phyloP scores from a whole-genome alignment of 2,329 filamentous ascomycete species.

The Pseudogymnoascus destructans region DNA sequence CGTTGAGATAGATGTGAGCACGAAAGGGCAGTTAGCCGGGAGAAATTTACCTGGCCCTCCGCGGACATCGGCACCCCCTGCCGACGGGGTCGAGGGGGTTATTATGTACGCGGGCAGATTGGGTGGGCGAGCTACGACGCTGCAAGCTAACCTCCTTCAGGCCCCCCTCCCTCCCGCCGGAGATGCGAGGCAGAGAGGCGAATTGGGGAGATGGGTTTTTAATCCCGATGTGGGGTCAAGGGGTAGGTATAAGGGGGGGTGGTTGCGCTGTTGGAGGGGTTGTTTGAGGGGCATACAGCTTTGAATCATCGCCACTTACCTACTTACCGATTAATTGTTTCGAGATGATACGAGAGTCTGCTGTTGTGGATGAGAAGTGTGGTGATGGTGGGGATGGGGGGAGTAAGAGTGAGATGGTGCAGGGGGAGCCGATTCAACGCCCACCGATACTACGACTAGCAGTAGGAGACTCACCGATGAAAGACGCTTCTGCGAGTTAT shows the following conservation, averaged over 20 bases:
- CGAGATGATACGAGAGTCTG: background rate
- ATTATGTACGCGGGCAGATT: no score
- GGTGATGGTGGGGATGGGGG: background rate
- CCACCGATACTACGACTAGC: background rate
- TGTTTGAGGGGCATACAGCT: background rate
- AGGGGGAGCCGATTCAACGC: background rate
- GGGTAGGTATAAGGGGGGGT: background rate
- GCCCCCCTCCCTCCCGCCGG: background rate
- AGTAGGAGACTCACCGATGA: background rate
- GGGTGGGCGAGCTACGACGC: background rate
- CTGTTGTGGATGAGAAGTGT: background rate
- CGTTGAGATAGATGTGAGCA: background rate
- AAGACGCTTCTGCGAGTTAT: background rate
- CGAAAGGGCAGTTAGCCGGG: background rate
- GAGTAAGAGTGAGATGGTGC: background rate
- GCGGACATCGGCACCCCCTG: background rate
- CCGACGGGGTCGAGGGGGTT: background rate
- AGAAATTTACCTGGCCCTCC: background rate
- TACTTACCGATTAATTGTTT: background rate
- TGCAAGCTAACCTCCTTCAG: background rate
- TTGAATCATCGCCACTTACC: background rate
- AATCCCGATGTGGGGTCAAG: background rate
- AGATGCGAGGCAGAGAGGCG: background rate
- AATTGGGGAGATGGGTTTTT: background rate
- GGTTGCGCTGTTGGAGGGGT: background rate